A percentile compares a stretch with the other conserved stretches of the same genome.
phyloP scores from a whole-genome alignment of 345 rosid genomes.

The Combretum micranthum region DNA sequence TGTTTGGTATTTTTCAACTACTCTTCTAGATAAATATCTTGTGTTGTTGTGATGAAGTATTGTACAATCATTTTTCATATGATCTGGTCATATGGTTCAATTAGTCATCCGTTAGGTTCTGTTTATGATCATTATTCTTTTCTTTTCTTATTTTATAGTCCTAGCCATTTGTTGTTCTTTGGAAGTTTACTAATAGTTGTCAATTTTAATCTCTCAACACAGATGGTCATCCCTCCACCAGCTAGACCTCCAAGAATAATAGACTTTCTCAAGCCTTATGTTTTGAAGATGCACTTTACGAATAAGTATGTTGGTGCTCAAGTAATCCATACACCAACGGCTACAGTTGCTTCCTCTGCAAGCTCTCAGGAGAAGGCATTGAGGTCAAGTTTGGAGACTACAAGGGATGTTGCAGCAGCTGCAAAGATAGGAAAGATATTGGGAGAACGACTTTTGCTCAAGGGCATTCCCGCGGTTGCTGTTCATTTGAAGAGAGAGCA shows the following conservation, averaged over 20 bases:
- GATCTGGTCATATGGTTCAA: too few species aligned
- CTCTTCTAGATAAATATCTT: too few species aligned
- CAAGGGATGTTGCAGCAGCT: constrained; percentile 82
- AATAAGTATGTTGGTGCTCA: constrained; percentile 71
- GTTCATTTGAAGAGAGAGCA: constrained; percentile 63
- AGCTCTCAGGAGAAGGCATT: constrained; percentile 79
- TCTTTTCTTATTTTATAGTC: too few species aligned
- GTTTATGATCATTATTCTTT: too few species aligned
- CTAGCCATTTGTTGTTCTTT: too few species aligned
- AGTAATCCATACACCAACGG: constrained; percentile 74
- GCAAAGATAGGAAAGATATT: constrained; percentile 76
- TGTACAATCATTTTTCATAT: too few species aligned
- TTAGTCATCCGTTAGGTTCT: too few species aligned
- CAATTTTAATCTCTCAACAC: too few species aligned
- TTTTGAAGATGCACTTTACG: constrained; percentile 71
- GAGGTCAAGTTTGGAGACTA: constrained; percentile 47
- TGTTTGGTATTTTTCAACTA: too few species aligned
- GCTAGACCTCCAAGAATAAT: constrained; percentile 53
- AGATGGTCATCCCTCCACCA: constrained; percentile 69
- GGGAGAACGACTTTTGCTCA: constrained; percentile 59
- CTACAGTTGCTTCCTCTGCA: constrained; percentile 70
- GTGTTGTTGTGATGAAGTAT: too few species aligned
- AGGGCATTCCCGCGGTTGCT: constrained; percentile 65
- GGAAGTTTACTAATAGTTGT: too few species aligned
- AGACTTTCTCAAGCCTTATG: constrained; percentile 63